These are phyloP conservation scores for Pythium biforme DNA, from an alignment of 352 stramenopile species.

Conservation along the genomic window DNA sequence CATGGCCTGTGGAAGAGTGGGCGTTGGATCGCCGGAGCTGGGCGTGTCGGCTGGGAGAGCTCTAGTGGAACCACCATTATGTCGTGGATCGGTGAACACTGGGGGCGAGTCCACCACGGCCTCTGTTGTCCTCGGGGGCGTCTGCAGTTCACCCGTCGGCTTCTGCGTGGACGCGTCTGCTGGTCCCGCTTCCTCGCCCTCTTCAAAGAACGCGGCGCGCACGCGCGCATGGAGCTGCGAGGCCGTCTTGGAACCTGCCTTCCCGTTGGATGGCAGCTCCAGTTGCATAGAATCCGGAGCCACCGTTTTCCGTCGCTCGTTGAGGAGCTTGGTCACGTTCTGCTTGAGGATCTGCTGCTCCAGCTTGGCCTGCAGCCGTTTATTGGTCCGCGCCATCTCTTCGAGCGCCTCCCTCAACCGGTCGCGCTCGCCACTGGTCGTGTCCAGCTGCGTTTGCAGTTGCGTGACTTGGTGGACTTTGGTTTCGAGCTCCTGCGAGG, in stretches of 20 bases:
- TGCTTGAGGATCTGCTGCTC: constrained; percentile 73
- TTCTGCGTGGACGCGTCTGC: no score
- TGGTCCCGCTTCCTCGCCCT: background rate
- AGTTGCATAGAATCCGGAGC: no score
- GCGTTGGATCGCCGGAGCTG: no score
- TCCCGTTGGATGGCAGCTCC: no score
- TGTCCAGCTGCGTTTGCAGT: constrained; percentile 37
- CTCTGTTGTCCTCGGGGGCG: no score
- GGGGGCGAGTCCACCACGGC: no score
- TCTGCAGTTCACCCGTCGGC: no score
- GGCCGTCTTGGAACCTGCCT: background rate
- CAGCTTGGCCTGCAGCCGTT: constrained; percentile 52
- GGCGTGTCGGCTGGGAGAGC: no score
- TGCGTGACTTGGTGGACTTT: constrained; percentile 45
- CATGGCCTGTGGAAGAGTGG: no score
- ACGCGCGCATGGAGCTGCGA: constrained; percentile 16
- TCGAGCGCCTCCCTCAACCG: constrained; percentile 42
- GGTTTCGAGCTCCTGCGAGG: constrained; percentile 60
- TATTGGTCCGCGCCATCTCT: constrained; percentile 59
- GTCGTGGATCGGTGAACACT: no score
- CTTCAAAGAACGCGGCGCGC: constrained; percentile 24
- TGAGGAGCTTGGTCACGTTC: constrained; percentile 31
- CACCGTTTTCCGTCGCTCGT: constrained; percentile 26
- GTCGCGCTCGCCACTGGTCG: constrained; percentile 32
- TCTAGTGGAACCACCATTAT: no score